Conservation (phyloP, 441 rosid genomes). For the Pelargonium cotyledonis region DNA sequence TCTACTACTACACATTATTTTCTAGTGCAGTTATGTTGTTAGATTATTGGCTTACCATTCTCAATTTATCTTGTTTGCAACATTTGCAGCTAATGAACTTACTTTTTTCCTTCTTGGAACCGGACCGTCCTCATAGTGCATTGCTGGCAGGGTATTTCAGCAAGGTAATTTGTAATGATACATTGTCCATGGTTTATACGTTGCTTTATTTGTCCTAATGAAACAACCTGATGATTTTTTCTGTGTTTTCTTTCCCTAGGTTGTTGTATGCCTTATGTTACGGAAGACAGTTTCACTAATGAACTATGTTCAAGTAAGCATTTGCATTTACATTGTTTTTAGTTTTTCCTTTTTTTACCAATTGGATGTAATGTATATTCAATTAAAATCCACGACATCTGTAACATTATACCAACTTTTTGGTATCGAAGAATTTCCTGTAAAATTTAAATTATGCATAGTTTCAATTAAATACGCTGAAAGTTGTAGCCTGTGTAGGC, state of each 20-base stretch:
- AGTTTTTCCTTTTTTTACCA: neutral
- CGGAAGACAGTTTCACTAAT: slow-evolving; percentile 81
- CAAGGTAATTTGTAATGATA: slow-evolving; percentile 46
- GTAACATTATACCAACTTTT: neutral
- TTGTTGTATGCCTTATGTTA: slow-evolving; percentile 83
- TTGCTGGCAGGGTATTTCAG: slow-evolving; percentile 95
- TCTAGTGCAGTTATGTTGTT: neutral
- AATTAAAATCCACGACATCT: too few relatives aligned
- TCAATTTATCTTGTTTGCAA: slow-evolving; percentile 12
- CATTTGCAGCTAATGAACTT: slow-evolving; percentile 79
- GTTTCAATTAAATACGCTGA: neutral
- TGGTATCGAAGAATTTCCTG: neutral
- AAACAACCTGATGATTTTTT: slow-evolving; percentile 22
- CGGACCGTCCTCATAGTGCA: slow-evolving; percentile 76
- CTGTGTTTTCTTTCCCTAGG: slow-evolving; percentile 46
- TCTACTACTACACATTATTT: slow-evolving; percentile 9
- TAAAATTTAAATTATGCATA: neutral
- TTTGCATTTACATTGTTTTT: slow-evolving; percentile 7
- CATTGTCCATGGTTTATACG: too few relatives aligned
- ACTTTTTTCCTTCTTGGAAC: slow-evolving; percentile 89
- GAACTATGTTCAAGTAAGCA: slow-evolving; percentile 83
- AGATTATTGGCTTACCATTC: neutral
- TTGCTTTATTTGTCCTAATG: neutral
- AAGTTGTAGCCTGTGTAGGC: too few relatives aligned
- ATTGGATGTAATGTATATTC: too few relatives aligned